phyloP scores from a whole-genome alignment of 495 filamentous ascomycete species.

The Lophium mytilinum region DNA sequence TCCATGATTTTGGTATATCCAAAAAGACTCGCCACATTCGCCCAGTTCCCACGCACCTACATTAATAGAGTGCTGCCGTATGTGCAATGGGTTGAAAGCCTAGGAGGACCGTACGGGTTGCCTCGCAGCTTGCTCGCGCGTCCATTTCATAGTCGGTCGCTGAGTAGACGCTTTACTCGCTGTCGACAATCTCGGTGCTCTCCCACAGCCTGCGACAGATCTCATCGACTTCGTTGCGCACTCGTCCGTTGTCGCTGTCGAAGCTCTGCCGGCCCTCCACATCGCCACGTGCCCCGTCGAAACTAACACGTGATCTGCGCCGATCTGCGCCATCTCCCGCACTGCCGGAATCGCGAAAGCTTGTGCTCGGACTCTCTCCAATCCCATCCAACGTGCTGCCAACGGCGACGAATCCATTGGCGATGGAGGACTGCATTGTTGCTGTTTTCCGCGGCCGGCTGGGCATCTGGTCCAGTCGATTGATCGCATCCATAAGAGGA shows the following conservation, averaged over 20 bases:
- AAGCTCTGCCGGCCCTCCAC: slow-evolving; percentile 19
- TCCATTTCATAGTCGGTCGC: too few species aligned
- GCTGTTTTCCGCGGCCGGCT: slow-evolving; percentile 33
- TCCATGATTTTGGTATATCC: too few species aligned
- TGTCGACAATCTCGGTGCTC: slow-evolving; percentile 19
- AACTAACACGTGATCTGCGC: slow-evolving; percentile 19
- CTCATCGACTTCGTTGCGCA: slow-evolving; percentile 25
- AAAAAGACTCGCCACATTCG: too few species aligned
- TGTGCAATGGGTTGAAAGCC: too few species aligned
- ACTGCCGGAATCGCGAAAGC: slow-evolving; percentile 12
- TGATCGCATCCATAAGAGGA: slow-evolving; percentile 51
- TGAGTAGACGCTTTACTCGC: slow-evolving; percentile 12
- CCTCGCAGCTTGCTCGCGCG: too few species aligned
- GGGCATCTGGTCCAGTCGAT: slow-evolving; percentile 44
- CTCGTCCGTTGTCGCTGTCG: slow-evolving; percentile 14
- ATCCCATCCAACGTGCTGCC: not conserved
- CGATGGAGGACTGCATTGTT: slow-evolving; percentile 30
- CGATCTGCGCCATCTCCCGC: slow-evolving; percentile 12
- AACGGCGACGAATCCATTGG: slow-evolving; percentile 15
- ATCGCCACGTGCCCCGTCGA: slow-evolving; percentile 16
- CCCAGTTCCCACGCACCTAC: too few species aligned
- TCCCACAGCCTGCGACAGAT: slow-evolving; percentile 27
- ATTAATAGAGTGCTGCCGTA: too few species aligned
- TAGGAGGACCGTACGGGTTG: too few species aligned
- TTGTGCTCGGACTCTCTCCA: slow-evolving; percentile 17